Evolutionary conservation across 1,284 basidiomycete genomes (phyloP).

Genomic region (Melampsora americana): DNA sequence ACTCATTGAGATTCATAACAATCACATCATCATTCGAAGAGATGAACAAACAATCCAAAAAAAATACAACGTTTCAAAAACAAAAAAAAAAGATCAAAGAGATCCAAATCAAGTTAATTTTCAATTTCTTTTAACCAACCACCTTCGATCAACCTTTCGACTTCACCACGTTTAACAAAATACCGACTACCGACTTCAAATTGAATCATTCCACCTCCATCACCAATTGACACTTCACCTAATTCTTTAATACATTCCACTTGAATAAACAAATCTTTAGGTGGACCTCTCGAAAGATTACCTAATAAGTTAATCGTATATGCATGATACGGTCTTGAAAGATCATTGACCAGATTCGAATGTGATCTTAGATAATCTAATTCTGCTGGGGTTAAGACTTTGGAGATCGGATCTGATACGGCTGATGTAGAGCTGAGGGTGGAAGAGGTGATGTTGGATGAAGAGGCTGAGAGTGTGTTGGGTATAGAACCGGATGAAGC

Average conservation of each 20-base stretch:
- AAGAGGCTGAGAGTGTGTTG: slow-evolving; percentile 31
- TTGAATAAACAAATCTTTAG: slow-evolving; percentile 33
- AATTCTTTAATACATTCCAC: slow-evolving; percentile 40
- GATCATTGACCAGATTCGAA: slow-evolving; percentile 35
- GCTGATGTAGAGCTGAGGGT: neutral
- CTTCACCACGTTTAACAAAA: slow-evolving; percentile 34
- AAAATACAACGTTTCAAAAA: no score
- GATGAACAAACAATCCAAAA: no score
- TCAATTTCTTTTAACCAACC: slow-evolving; percentile 35
- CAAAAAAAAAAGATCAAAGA: no score
- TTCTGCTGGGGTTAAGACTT: slow-evolving; percentile 36
- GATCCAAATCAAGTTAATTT: neutral
- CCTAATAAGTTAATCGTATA: slow-evolving; percentile 35
- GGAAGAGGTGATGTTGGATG: slow-evolving; percentile 21
- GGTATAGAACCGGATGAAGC: slow-evolving; percentile 27
- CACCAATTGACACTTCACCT: slow-evolving; percentile 35
- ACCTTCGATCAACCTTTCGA: slow-evolving; percentile 29
- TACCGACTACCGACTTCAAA: slow-evolving; percentile 38
- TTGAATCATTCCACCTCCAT: slow-evolving; percentile 33
- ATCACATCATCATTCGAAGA: no score
- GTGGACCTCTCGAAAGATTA: slow-evolving; percentile 25
- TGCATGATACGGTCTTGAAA: slow-evolving; percentile 34
- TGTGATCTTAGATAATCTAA: slow-evolving; percentile 36
- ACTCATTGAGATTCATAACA: no score
- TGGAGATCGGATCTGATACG: slow-evolving; percentile 24